phyloP scores from a whole-genome alignment of 257 asterid genomes.

The Solanum tarapatanum region DNA sequence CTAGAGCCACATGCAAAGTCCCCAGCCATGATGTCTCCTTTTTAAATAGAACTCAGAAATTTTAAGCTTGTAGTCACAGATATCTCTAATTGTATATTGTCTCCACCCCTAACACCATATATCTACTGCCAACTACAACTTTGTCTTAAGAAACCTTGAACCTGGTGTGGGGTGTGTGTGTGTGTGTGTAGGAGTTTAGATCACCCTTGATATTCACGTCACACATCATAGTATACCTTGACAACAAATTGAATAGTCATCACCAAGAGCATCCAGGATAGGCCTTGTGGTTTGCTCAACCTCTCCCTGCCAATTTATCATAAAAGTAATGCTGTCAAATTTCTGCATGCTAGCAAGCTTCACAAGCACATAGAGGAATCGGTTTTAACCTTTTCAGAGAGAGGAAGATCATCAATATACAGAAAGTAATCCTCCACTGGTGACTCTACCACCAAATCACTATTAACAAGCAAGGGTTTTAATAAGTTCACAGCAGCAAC shows the following conservation, averaged over 20 bases:
- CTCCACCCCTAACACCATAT: neutral
- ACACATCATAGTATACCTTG: constrained; percentile 36
- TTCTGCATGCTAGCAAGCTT: neutral
- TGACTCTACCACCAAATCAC: constrained; percentile 89
- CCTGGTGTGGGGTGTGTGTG: neutral
- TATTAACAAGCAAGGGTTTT: constrained; percentile 4
- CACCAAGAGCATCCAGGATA: constrained; percentile 88
- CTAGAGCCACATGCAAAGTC: neutral
- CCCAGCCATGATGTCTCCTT: neutral
- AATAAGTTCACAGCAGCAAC: neutral
- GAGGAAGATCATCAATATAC: constrained; percentile 76
- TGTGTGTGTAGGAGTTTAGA: neutral
- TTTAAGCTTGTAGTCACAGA: neutral
- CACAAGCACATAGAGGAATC: neutral
- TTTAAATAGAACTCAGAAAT: neutral
- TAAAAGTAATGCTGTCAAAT: constrained; percentile 1
- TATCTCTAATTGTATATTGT: neutral
- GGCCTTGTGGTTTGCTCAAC: constrained; percentile 57
- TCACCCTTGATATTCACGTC: neutral
- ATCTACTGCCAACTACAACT: neutral
- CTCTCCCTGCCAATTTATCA: constrained; percentile 38
- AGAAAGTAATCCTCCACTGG: constrained; percentile 82
- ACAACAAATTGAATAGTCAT: constrained; percentile 73
- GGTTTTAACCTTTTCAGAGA: constrained; percentile 49
- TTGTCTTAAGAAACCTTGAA: neutral